Evolutionary conservation across 2,329 filamentous ascomycete species (phyloP), one percentile per base, ranked within the genome.

Genomic region (Dichotomopilus funicola): DNA sequence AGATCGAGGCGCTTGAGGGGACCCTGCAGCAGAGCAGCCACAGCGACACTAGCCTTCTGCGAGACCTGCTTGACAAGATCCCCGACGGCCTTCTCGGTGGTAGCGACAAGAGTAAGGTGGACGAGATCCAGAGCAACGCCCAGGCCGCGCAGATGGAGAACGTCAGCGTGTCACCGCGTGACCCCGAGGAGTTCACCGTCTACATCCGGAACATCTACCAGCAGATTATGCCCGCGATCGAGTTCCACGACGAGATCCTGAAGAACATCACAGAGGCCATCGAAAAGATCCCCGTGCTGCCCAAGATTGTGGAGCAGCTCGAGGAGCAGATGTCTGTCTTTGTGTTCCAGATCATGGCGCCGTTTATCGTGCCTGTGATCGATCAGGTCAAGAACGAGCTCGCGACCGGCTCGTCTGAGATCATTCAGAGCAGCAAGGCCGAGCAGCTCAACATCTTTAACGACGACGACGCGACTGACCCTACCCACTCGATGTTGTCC

Each of bases 401-500:
- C 45, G 84, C 86, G 62, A 91, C 88, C 3, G 91, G 91, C 36
- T 94, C 90, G 2, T 85, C 83, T 2, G 89, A 95, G 70, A 87
- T 96, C 65, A 95, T 96, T 61, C 78, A 89, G 65, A 91, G 86
- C 74, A 92, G 88, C 69, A 80, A 86, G 69, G 82, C 86, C 51
- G 87, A 95, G 75, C 91, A 96, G 73, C 83, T 88, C 65, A 80
- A 95, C 62, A 90, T 96, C 49, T 96, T 96, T 71, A 73, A 88
- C 45, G 85, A 96, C 62, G 86, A 95, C 66, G 60, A 80, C 51
- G 87, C 76, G 60, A 84, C 83, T 19, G 87, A 96, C 66, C 92
- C 91, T 0, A 96, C 91, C 1, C 91, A 96, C 74, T 95, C 89
- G 19, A 96, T 96, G 91, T 76, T 96, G 51, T 91, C 90, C 57